Base-by-base conservation (phyloP, 805 yeast species). In the Komagataella mondaviorum region DNA sequence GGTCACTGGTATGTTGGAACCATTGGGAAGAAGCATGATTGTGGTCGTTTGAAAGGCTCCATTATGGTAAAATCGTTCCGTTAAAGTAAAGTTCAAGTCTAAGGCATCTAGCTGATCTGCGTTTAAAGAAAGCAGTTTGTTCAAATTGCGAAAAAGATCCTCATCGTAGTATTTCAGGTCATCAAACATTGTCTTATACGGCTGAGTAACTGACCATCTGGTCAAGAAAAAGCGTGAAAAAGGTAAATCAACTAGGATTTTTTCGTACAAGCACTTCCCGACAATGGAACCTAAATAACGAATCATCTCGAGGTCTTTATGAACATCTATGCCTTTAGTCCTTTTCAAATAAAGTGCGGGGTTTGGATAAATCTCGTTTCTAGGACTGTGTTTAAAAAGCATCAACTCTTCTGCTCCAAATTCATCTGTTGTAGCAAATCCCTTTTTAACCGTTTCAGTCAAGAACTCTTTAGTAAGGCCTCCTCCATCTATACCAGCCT, bases 401-500 rank as follows among this genome's bases (percentile, higher is more conserved):
- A 58, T 57, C 36, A 63, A 23, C 2, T 46, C 50, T 22, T 44
- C 49, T 8, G 8, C 45, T 48, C 23, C 20, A 8, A 10, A 14
- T 6, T 49, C 45, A 18, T 24, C 8, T 6, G 24, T 59, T 4
- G 71, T 67, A 30, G 71, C 67, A 58, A 91, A 87, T 0, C 86
- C 90, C 55, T 85, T 87, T 3, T 68, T 70, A 2, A 83, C 78
- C 0, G 88, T 81, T 49, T 83, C 71, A 2, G 91, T 88, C 51
- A 91, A 67, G 55, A 93, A 81, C 60, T 91, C 99, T 63, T 91
- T 90, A 0, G 97, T 90, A 22, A 91, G 71, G 1, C 99, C 99
- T 10, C 98, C 99, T 6, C 99, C 99, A 64, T 91, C 99, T 46
- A 91, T 84, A 1, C 99, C 99, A 0, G 83, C 88, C 62, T 91